Evolutionary conservation across 1,139 yeast genomes (phyloP).

Genomic region (Wickerhamiella infanticola): DNA sequence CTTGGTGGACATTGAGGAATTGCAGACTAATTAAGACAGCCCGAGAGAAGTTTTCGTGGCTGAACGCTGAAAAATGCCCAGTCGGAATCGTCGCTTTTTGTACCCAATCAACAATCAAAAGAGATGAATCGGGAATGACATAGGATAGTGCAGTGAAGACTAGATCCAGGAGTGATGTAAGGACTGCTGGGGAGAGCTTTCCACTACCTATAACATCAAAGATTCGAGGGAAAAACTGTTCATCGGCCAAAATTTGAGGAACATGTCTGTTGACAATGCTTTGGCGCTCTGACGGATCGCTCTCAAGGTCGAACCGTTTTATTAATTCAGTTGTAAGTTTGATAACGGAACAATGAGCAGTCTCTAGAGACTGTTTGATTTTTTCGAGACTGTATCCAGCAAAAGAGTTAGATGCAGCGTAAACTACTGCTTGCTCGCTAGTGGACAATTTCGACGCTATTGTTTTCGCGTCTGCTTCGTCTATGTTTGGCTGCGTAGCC

Average conservation of each 20-base stretch:
- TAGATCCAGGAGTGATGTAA: conserved; percentile 17
- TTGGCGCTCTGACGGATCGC: conserved; percentile 14
- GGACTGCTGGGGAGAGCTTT: conserved; percentile 5
- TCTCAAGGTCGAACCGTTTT: conserved; percentile 12
- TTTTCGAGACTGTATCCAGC: not conserved
- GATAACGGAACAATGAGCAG: conserved; percentile 6
- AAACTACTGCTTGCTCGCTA: not conserved
- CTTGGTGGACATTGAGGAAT: conserved; percentile 22
- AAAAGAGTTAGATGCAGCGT: not conserved
- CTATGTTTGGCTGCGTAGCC: too few relatives aligned
- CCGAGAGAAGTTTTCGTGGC: conserved; percentile 12
- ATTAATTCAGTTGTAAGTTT: conserved; percentile 12
- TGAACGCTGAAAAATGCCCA: conserved; percentile 24
- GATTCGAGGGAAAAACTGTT: conserved; percentile 13
- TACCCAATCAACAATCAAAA: conserved; percentile 40
- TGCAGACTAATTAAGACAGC: conserved; percentile 19
- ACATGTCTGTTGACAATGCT: conserved; percentile 14
- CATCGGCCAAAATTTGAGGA: conserved; percentile 16
- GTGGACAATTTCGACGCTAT: not conserved
- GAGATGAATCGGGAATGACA: conserved; percentile 18
- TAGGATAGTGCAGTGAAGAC: conserved; percentile 18
- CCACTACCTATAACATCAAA: conserved; percentile 7
- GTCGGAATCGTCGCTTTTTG: conserved; percentile 30
- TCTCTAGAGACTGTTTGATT: not conserved
- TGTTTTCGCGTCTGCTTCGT: not conserved